A percentile compares a stretch with the other conserved stretches of the same genome.
Evolutionary conservation across 1,284 basidiomycete species (phyloP).

Genomic region (Volvariella surrecta): DNA sequence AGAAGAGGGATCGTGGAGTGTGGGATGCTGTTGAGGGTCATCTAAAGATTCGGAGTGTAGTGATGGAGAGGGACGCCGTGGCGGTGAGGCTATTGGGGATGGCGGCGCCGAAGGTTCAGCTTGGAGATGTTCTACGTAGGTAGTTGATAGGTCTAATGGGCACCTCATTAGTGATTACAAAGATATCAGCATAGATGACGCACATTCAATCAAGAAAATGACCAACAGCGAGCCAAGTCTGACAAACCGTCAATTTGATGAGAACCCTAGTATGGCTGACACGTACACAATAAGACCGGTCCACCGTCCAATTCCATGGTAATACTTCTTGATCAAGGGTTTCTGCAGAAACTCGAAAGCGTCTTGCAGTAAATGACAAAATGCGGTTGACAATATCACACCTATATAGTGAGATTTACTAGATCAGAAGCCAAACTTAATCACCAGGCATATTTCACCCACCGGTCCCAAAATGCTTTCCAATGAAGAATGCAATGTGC

Average conservation of each 20-base stretch:
- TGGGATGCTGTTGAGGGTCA: conserved; percentile 7
- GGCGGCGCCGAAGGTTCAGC: conserved; percentile 45
- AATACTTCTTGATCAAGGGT: conserved; percentile 34
- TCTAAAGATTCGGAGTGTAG: conserved; percentile 2
- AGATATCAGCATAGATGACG: conserved; percentile 16
- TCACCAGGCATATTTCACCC: conserved; percentile 3
- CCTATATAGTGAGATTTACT: conserved; percentile 26
- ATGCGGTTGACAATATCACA: conserved; percentile 72
- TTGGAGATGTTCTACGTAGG: conserved; percentile 61
- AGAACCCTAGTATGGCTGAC: neutral
- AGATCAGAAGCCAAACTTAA: neutral
- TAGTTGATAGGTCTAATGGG: conserved; percentile 54
- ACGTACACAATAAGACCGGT: conserved; percentile 68
- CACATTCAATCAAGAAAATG: conserved; percentile 75
- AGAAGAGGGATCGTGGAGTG: too few relatives aligned
- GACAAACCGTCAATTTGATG: conserved; percentile 7
- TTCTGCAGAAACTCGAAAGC: conserved; percentile 54
- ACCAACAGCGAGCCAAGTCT: conserved; percentile 55
- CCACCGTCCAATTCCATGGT: conserved; percentile 40
- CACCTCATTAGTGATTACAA: conserved; percentile 6
- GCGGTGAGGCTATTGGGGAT: conserved; percentile 23
- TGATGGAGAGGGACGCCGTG: conserved; percentile 12
- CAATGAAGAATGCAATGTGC: conserved; percentile 62
- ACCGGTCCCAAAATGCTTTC: conserved; percentile 78
- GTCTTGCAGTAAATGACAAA: conserved; percentile 70